Conservation (phyloP, 1,284 basidiomycete species). For the Neonothopanus nambi region DNA sequence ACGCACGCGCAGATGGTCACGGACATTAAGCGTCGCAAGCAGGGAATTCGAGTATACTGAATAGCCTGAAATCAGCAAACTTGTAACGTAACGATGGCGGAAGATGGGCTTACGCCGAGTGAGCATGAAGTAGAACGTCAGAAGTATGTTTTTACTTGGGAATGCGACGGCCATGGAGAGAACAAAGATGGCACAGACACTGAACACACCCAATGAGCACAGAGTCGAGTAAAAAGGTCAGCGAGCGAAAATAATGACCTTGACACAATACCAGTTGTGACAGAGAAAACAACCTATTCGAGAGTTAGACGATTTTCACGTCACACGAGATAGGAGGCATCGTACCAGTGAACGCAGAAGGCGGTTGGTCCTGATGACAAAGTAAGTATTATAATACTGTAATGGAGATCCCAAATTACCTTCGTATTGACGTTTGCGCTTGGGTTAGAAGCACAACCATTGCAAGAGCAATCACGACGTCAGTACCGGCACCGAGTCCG, state of each 20-base stretch:
- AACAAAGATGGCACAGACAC: slow-evolving; percentile 14
- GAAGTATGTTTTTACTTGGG: slow-evolving; percentile 8
- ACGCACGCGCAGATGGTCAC: slow-evolving; percentile 10
- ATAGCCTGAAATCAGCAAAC: too few relatives aligned
- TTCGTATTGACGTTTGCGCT: slow-evolving; percentile 6
- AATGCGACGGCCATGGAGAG: slow-evolving; percentile 14
- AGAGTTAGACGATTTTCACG: too few relatives aligned
- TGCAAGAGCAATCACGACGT: slow-evolving; percentile 7
- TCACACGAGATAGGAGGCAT: not conserved
- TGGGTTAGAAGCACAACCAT: slow-evolving; percentile 11
- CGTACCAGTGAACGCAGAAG: slow-evolving; percentile 4
- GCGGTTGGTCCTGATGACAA: slow-evolving; percentile 6
- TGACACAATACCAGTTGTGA: too few relatives aligned
- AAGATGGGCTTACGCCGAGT: slow-evolving; percentile 8
- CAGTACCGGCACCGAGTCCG: slow-evolving; percentile 7
- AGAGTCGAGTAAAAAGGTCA: too few relatives aligned
- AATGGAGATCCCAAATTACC: not conserved
- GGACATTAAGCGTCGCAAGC: slow-evolving; percentile 13
- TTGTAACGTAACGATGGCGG: not conserved
- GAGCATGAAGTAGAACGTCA: slow-evolving; percentile 14
- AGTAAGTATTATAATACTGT: not conserved
- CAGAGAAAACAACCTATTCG: too few relatives aligned
- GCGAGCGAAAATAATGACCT: too few relatives aligned
- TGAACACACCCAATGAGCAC: not conserved
- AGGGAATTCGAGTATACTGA: slow-evolving; percentile 14